These are phyloP conservation scores for Vaccinium corymbosum DNA, from an alignment of 148 eudicot genomes.

Conservation along the genomic window DNA sequence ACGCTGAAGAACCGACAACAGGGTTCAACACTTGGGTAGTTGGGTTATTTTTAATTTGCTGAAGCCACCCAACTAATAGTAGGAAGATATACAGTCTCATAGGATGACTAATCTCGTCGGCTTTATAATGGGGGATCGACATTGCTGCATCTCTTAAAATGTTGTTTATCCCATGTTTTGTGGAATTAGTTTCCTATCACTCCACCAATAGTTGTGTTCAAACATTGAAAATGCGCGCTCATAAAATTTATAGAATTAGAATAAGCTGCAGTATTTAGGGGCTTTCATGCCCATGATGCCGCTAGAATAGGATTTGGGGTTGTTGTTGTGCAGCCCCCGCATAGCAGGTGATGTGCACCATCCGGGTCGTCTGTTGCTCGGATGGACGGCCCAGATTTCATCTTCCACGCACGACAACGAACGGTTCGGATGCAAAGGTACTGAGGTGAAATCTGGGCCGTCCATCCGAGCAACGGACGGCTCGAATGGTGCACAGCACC, in stretches of 20 bases:
- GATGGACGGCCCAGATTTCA: no score
- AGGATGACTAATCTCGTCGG: neutral
- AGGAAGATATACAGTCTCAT: neutral
- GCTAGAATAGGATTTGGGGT: neutral
- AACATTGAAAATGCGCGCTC: neutral
- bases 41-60: no score
- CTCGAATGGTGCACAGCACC: no score
- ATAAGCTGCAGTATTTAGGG: neutral
- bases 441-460: no score
- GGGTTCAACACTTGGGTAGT: neutral
- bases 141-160: neutral
- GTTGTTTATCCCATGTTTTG: neutral
- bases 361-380: no score
- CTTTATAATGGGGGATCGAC: neutral
- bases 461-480: no score
- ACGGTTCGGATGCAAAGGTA: no score
- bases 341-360: no score
- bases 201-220: neutral
- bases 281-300: neutral
- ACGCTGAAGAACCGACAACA: neutral
- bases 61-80: no score
- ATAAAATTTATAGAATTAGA: neutral
- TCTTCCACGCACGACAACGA: no score
- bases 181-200: neutral
- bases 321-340: no score